Evolutionary conservation across 495 filamentous ascomycete species (phyloP), one percentile per base, ranked within the genome.

Genomic region (Acidiella bohemica): DNA sequence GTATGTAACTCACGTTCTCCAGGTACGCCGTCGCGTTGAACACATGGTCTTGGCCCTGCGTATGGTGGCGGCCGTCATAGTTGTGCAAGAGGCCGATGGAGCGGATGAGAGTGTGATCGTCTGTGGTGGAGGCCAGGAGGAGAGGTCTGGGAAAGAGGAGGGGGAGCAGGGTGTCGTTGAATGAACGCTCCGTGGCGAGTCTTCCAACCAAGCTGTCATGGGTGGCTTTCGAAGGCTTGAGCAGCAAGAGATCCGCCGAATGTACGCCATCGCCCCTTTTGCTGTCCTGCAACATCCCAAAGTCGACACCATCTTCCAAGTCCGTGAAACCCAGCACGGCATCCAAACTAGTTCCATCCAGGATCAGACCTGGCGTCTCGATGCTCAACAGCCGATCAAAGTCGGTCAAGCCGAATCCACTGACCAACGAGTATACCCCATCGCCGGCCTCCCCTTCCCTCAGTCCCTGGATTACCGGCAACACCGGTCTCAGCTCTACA

Each of bases 371-470:
- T 3, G 64, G 58, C 12, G 58, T 50, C 23, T 51, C 47, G 17
- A 68, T 49, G 28, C 55, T 58, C 14, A 70, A 25, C 12, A 70
- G 19, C 6, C 66, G 54, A 29, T 65, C 63, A 44, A 61, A 67
- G n/a, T 56, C 57, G 13, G 51, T 51, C 16, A 67, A 53, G 14
- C 56, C 56, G 35, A 59, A 65, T 8, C 60, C 48, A 35, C 46
- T 59, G 39, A 50, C 64, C 18, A 57, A 55, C 25, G 54, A 60
- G 44, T 56, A 69, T n/a, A 39, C 39, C 2, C 16, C 16, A 5
- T 32, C 9, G 11, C 29, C 20, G 10, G 17, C 41, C 33, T 40
- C 55, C 41, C 29, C 35, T 46, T 43, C 53, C 25, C 54, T 55
- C 28, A 27, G 49, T 3, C 39, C 46, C 27, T 53, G 49, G 4